These are phyloP conservation scores for Boletus huronensis DNA, from an alignment of 768 basidiomycete genomes.

Conservation along the genomic window DNA sequence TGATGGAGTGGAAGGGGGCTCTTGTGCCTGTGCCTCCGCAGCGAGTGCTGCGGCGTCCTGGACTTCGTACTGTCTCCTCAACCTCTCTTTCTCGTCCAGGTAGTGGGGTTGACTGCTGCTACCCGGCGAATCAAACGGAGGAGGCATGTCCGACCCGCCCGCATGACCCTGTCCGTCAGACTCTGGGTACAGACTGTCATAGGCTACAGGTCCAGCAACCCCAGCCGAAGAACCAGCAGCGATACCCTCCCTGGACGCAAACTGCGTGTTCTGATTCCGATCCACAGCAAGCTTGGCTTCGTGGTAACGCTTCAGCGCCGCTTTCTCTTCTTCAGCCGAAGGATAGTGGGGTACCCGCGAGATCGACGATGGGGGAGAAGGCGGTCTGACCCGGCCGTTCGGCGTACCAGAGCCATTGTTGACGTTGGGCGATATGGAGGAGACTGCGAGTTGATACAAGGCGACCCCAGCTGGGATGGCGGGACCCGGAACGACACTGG, in stretches of 20 bases:
- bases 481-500: slow-evolving; percentile 13
- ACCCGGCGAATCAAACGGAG: slow-evolving; percentile 48
- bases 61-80: slow-evolving; percentile 61
- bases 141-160: slow-evolving; percentile 41
- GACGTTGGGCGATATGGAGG: slow-evolving; percentile 31
- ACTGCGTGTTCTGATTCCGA: slow-evolving; percentile 45
- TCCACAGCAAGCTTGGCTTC: slow-evolving; percentile 72
- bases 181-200: slow-evolving; percentile 59
- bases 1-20: slow-evolving; percentile 15
- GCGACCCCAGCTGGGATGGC: slow-evolving; percentile 40
- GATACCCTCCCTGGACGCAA: slow-evolving; percentile 20
- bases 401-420: slow-evolving; percentile 16
- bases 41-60: slow-evolving; percentile 56
- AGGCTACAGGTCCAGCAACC: slow-evolving; percentile 48
- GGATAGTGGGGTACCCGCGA: slow-evolving; percentile 45
- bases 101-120: slow-evolving; percentile 37
- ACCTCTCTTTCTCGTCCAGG: slow-evolving; percentile 62
- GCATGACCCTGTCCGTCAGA: slow-evolving; percentile 24
- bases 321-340: slow-evolving; percentile 75
- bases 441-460: slow-evolving; percentile 45
- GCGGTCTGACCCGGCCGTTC: slow-evolving; percentile 27
- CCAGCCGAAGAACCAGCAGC: slow-evolving; percentile 14
- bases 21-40: slow-evolving; percentile 17
- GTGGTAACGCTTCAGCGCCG: slow-evolving; percentile 60
- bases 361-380: slow-evolving; percentile 27